Conservation (phyloP, 2,329 filamentous ascomycete genomes). For the Talaromyces sp. region DNA sequence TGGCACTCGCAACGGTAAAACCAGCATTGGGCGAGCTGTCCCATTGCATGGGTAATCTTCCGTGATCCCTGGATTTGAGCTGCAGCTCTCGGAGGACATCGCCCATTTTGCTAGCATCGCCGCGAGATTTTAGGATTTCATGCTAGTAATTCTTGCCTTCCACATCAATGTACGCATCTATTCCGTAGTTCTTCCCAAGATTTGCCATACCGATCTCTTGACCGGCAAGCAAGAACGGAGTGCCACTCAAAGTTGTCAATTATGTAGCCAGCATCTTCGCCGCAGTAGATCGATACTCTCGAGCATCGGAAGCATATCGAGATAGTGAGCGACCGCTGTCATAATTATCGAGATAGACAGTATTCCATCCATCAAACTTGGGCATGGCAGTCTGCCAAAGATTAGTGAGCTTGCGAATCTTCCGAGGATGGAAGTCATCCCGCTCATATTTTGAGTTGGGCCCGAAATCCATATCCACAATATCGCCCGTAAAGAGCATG, state of each 20-base stretch:
- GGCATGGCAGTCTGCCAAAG: conserved; percentile 50
- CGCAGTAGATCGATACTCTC: conserved; percentile 48
- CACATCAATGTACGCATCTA: conserved; percentile 15
- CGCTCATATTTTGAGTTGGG: conserved; percentile 46
- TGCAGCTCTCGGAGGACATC: conserved; percentile 16
- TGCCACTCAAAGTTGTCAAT: conserved; percentile 48
- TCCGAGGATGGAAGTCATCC: conserved; percentile 13
- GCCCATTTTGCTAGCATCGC: conserved; percentile 7
- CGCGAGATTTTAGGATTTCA: conserved; percentile 7
- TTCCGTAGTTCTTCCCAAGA: conserved; percentile 6
- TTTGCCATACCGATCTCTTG: conserved; percentile 23
- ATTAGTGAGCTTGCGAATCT: conserved; percentile 17
- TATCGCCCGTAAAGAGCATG: conserved; percentile 43
- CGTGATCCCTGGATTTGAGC: conserved; percentile 58
- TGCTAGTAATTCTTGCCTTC: conserved; percentile 17
- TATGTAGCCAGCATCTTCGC: conserved; percentile 61
- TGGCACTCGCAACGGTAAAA: conserved; percentile 53
- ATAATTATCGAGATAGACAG: conserved; percentile 64
- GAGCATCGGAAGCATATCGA: conserved; percentile 52
- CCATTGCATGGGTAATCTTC: conserved; percentile 70
- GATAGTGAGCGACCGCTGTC: conserved; percentile 49
- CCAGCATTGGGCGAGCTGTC: conserved; percentile 57
- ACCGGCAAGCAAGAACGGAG: conserved; percentile 14
- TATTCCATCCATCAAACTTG: conserved; percentile 61
- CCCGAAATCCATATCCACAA: conserved; percentile 44